phyloP scores from a whole-genome alignment of 2,329 filamentous ascomycete species.

The Cercospora sp. region DNA sequence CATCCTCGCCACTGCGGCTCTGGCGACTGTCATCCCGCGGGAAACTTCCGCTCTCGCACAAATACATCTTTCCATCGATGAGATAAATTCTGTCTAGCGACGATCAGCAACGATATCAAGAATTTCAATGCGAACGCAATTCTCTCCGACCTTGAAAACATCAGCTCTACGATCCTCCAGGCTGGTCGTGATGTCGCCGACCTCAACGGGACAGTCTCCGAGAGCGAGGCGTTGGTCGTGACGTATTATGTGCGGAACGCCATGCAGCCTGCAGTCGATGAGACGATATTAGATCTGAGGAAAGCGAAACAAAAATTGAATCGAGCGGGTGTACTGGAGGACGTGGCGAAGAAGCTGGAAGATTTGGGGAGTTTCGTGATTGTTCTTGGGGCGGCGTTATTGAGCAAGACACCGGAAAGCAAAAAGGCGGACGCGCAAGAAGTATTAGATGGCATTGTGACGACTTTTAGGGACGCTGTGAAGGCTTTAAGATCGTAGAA shows the following conservation, averaged over 20 bases:
- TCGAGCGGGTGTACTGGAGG: not conserved
- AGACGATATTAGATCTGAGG: conserved; percentile 2
- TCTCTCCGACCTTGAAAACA: not conserved
- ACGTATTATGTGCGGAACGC: conserved; percentile 4
- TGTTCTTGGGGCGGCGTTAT: not conserved
- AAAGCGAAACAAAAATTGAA: not conserved
- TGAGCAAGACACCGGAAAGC: conserved; percentile 5
- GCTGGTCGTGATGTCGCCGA: not conserved
- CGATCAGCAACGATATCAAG: not conserved
- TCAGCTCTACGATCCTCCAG: not conserved
- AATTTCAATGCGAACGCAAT: not conserved
- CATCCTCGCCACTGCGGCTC: conserved; percentile 11
- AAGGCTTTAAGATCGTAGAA: not conserved
- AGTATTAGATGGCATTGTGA: not conserved
- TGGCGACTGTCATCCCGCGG: conserved; percentile 2
- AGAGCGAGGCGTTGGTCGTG: not conserved
- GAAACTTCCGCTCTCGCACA: not conserved
- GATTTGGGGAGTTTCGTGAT: not conserved
- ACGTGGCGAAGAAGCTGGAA: not conserved
- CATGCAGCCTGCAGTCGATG: not conserved
- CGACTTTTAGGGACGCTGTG: conserved; percentile 1
- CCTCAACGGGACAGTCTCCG: not conserved
- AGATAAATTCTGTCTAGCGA: not conserved
- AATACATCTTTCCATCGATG: conserved; percentile 4
- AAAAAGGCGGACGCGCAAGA: conserved; percentile 10